Base-by-base conservation (phyloP, 1,284 basidiomycete species). In the Malassezia nana region DNA sequence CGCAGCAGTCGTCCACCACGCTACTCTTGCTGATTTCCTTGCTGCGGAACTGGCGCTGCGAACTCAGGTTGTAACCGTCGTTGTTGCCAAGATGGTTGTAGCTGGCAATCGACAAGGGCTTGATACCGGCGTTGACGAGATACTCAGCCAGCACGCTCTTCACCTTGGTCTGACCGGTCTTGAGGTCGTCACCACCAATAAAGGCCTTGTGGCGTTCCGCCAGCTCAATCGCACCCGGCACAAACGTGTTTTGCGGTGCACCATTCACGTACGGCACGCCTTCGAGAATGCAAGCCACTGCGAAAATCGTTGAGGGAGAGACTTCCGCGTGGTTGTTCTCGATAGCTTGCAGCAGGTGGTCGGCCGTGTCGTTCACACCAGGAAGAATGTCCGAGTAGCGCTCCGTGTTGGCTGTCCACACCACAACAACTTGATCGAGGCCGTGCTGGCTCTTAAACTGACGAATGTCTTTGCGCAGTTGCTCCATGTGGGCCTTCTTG, bases 71-170 rank as follows among this genome's bases (percentile, higher is more conserved):
- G 77, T 84, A 84, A 28, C 90, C 91, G 74, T 95, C 91, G 75
- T 96, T 96, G 81, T 96, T 96, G 35, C 94, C 92, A 49, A 98
- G 83, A 77, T 98, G 92, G 81, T 96, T 98, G 82, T 98, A 98
- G 28, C 87, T 90, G 24, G 90, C 85, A 67, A 96, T 94, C 57
- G 86, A 88, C 74, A 94, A 82, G 26, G 91, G 91, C 80, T 96
- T 96, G 81, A 96, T 96, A 64, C 92, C 92, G 8, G 91, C 90
- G 76, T 96, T 95, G 75, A 96, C 91, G 63, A 98, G 83, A 82
- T 94, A 96, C 79, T 98, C 92, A 59, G 90, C 89, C 44, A 96
- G 80, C 45, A 94, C 91, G 35, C 86, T 88, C 81, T 94, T 77
- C 64, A 77, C 74, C 65, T 77, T 76, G 50, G 77, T 78, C 69